These are phyloP conservation scores for Leucaena leucocephala DNA, from an alignment of 306 rosid genomes.

Conservation along the genomic window DNA sequence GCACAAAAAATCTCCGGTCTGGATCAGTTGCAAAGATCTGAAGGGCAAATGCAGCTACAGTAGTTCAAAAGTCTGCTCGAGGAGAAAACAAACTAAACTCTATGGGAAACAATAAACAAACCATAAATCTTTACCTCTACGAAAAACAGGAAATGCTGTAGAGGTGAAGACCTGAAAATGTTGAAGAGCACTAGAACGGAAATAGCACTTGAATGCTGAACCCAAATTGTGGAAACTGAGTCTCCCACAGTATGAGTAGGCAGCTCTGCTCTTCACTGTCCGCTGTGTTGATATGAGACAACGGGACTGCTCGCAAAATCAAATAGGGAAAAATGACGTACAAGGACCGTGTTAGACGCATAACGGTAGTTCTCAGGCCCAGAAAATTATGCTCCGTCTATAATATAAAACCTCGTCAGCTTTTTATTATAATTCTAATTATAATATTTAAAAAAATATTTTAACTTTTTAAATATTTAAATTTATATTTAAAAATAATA, in stretches of 20 bases:
- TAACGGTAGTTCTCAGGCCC: too few relatives aligned
- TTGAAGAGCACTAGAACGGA: slow-evolving; percentile 23
- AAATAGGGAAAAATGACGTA: too few relatives aligned
- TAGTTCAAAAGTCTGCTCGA: slow-evolving; percentile 20
- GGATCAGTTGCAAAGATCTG: slow-evolving; percentile 9
- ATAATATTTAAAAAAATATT: too few relatives aligned
- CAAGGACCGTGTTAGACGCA: too few relatives aligned
- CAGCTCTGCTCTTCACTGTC: background rate
- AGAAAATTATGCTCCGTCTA: too few relatives aligned
- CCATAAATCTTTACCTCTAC: slow-evolving; percentile 8
- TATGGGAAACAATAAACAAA: background rate
- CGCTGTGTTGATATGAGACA: slow-evolving; percentile 15
- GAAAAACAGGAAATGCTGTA: slow-evolving; percentile 34
- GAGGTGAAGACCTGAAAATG: slow-evolving; percentile 37
- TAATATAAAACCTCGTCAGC: too few relatives aligned
- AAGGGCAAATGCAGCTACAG: slow-evolving; percentile 14
- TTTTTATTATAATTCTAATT: too few relatives aligned
- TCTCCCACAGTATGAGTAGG: slow-evolving; percentile 16
- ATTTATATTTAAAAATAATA: too few relatives aligned
- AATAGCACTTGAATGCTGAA: slow-evolving; percentile 40
- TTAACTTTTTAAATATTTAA: too few relatives aligned
- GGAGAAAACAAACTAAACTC: slow-evolving; percentile 6
- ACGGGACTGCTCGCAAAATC: background rate
- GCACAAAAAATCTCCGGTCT: background rate
- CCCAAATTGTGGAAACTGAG: slow-evolving; percentile 33